Conservation (phyloP, 768 basidiomycete species). For the Boletellus ananiceps region DNA sequence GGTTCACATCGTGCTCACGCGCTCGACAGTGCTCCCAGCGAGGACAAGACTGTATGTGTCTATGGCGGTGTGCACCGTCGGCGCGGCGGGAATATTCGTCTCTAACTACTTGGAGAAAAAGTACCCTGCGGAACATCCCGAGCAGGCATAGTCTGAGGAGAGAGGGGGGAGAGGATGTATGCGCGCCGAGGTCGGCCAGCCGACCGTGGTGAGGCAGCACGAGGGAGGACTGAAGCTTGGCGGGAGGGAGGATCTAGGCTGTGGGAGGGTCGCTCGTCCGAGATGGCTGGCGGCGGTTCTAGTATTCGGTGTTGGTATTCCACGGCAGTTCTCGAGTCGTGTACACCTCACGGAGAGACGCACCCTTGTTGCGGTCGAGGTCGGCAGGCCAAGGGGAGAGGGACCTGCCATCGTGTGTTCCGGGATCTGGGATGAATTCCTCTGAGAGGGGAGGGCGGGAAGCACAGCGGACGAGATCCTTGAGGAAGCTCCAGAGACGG, state of each 20-base stretch:
- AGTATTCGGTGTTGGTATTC: constrained; percentile 14
- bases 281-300: constrained; percentile 20
- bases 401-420: constrained; percentile 38
- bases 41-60: constrained; percentile 50
- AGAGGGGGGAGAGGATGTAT: constrained; percentile 2
- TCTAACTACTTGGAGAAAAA: constrained; percentile 51
- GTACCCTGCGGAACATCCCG: constrained; percentile 20
- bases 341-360: not conserved
- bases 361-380: not conserved
- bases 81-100: constrained; percentile 41
- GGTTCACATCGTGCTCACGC: constrained; percentile 9
- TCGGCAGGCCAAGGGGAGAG: constrained; percentile 6
- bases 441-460: constrained; percentile 38
- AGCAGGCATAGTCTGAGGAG: not conserved
- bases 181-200: constrained; percentile 13
- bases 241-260: not conserved
- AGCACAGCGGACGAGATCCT: constrained; percentile 44
- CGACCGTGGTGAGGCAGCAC: not conserved
- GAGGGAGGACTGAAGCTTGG: too few relatives aligned
- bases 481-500: constrained; percentile 60
- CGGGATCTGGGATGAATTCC: constrained; percentile 61
- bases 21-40: constrained; percentile 45
- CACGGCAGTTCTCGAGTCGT: constrained; percentile 24
- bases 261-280: constrained; percentile 10
- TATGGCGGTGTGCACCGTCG: constrained; percentile 44